These are phyloP conservation scores for Ophiosphaerella herpotricha DNA, from an alignment of 2,329 filamentous ascomycete genomes.

Conservation along the genomic window DNA sequence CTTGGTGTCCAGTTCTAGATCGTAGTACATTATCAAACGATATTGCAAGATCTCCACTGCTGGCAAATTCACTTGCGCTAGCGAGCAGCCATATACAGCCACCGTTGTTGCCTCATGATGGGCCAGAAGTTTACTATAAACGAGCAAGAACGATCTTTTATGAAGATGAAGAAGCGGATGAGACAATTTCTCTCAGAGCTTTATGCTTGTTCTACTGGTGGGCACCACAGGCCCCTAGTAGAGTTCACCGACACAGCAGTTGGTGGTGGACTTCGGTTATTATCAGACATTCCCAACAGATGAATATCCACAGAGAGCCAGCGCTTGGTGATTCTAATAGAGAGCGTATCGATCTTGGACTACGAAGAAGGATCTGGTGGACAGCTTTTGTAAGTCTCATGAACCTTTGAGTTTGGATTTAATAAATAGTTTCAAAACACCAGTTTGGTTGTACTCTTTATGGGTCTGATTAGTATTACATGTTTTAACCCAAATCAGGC, in stretches of 20 bases:
- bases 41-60: conserved; percentile 21
- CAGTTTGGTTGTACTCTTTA: too few species aligned
- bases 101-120: conserved; percentile 23
- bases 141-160: conserved; percentile 25
- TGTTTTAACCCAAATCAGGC: conserved; percentile 12
- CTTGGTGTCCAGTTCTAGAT: conserved; percentile 29
- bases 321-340: conserved; percentile 11
- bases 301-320: conserved; percentile 28
- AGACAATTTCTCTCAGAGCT: conserved; percentile 20
- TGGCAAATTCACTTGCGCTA: conserved; percentile 24
- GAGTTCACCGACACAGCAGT: conserved; percentile 20
- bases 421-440: too few species aligned
- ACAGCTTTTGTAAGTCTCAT: conserved; percentile 23
- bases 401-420: background rate
- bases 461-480: too few species aligned
- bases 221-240: conserved; percentile 22
- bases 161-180: conserved; percentile 25
- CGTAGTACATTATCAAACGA: conserved; percentile 15
- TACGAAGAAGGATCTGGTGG: conserved; percentile 29
- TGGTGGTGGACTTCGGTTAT: conserved; percentile 30
- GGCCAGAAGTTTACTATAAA: conserved; percentile 25
- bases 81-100: conserved; percentile 26
- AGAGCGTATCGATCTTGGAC: conserved; percentile 13
- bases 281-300: conserved; percentile 29
- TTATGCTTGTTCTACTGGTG: conserved; percentile 29